Conservation (phyloP, 768 basidiomycete species). For the Rhizopogon salebrosus region DNA sequence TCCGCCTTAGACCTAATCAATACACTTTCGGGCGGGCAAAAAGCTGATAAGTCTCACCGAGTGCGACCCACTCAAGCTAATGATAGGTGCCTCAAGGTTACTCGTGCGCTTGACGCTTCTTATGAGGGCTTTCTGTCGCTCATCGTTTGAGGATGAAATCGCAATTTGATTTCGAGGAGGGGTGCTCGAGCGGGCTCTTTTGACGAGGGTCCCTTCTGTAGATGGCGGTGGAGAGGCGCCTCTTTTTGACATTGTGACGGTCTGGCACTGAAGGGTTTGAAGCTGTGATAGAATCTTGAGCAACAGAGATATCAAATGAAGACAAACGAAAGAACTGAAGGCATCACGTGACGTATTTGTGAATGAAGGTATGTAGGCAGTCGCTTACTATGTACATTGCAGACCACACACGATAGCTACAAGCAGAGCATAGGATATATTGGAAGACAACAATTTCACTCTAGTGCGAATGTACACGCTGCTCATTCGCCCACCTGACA, state of each 20-base stretch:
- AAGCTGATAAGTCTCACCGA: conserved; percentile 44
- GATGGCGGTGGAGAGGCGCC: conserved; percentile 50
- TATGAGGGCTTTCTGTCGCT: conserved; percentile 72
- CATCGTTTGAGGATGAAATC: conserved; percentile 72
- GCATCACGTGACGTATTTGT: neutral
- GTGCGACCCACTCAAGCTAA: conserved; percentile 85
- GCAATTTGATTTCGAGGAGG: conserved; percentile 62
- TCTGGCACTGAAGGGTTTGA: neutral
- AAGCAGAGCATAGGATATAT: no score
- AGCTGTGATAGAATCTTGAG: no score
- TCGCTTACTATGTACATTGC: no score
- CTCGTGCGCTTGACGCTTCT: conserved; percentile 90
- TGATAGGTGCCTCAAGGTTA: conserved; percentile 88
- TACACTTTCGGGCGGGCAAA: conserved; percentile 1
- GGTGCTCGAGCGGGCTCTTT: conserved; percentile 50
- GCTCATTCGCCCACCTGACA: conserved; percentile 44
- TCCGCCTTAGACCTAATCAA: conserved; percentile 49
- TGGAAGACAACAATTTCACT: neutral
- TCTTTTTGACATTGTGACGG: conserved; percentile 64
- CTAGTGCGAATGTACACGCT: conserved; percentile 7
- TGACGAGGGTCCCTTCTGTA: conserved; percentile 48
- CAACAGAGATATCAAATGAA: neutral
- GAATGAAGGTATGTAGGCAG: no score
- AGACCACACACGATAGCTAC: neutral
- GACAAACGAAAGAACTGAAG: neutral